Evolutionary conservation across 2,329 filamentous ascomycete genomes (phyloP).

Genomic region (Xylaria sp.): DNA sequence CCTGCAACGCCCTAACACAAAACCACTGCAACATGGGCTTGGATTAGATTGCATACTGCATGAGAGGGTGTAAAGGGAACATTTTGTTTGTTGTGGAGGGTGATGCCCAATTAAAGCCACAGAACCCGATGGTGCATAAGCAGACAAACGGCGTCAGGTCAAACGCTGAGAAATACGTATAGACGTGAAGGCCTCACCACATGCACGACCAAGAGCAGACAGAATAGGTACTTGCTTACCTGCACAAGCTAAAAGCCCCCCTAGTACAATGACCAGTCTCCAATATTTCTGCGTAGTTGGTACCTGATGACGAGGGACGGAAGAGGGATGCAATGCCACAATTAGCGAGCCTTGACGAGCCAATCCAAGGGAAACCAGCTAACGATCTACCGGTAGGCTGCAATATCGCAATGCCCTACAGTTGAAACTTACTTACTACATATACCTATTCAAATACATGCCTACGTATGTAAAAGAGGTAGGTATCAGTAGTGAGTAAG

Average conservation of each 20-base stretch:
- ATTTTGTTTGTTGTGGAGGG: slow-evolving; percentile 8
- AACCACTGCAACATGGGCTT: background rate
- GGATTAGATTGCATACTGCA: background rate
- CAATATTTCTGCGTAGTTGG: too few species aligned
- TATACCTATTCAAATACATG: background rate
- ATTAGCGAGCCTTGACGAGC: background rate
- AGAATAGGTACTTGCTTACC: background rate
- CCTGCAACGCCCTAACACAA: slow-evolving; percentile 16
- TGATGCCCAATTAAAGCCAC: background rate
- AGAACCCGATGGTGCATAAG: background rate
- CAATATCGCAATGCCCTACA: background rate
- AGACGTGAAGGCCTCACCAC: background rate
- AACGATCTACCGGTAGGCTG: background rate
- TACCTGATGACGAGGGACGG: too few species aligned
- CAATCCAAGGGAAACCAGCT: too few species aligned
- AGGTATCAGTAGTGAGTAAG: background rate
- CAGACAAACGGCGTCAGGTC: background rate
- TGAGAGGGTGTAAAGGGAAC: background rate
- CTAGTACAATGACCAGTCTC: background rate
- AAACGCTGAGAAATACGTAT: background rate
- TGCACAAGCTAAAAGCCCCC: background rate
- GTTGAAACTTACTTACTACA: too few species aligned
- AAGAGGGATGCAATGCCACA: background rate
- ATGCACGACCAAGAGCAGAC: background rate
- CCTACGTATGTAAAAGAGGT: background rate